Evolutionary conservation across 176 grass and related monocot species (phyloP).

Genomic region (Musa acuminata): DNA sequence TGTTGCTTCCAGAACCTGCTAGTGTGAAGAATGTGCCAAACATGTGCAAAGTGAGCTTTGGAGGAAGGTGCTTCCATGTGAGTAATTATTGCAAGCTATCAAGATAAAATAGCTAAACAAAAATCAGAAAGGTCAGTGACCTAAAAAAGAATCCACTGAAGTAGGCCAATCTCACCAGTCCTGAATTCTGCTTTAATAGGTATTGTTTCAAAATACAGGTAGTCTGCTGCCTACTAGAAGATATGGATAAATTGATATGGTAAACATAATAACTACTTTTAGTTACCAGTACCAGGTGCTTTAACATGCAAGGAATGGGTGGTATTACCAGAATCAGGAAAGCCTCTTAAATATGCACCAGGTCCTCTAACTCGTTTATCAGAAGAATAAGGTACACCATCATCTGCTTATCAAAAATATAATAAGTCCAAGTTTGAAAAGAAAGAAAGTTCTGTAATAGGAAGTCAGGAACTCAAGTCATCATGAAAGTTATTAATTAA

Average conservation of each 20-base stretch:
- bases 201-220: neutral
- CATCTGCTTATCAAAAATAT: constrained; percentile 31
- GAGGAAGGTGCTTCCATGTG: constrained; percentile 39
- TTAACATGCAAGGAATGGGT: constrained; percentile 9
- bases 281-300: neutral
- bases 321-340: constrained; percentile 60
- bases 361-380: constrained; percentile 42
- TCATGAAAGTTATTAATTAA: neutral
- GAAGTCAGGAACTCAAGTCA: neutral
- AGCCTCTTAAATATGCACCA: constrained; percentile 32
- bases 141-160: neutral
- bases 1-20: constrained; percentile 98
- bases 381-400: constrained; percentile 27
- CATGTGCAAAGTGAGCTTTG: constrained; percentile 73
- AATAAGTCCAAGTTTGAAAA: neutral
- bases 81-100: constrained; percentile 23
- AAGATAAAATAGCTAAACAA: constrained; percentile 8
- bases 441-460: neutral
- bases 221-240: neutral
- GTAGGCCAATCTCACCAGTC: neutral
- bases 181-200: neutral
- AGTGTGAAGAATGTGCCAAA: constrained; percentile 81
- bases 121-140: constrained; percentile 3
- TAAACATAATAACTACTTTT: neutral
- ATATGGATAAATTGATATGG: neutral